Conservation (phyloP, 2,329 filamentous ascomycete species). For the Penicillium psychrosexuale region DNA sequence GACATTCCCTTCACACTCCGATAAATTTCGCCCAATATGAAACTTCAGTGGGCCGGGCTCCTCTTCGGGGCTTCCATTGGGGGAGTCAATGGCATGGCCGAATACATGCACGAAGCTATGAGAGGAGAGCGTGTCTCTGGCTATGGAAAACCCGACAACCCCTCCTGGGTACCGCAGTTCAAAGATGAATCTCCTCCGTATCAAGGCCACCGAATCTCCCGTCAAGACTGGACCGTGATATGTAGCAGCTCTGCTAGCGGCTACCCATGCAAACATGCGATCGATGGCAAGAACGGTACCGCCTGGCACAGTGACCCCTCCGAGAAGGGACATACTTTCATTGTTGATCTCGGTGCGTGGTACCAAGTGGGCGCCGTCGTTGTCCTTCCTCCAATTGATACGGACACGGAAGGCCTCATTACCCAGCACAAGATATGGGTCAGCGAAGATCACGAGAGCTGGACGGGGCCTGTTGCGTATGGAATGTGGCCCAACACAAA, state of each 20-base stretch:
- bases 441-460: conserved; percentile 3
- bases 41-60: conserved; percentile 6
- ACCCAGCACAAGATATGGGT: conserved; percentile 10
- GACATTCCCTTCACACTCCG: not conserved
- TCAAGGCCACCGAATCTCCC: conserved; percentile 8
- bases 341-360: conserved; percentile 5
- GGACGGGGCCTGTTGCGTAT: conserved; percentile 8
- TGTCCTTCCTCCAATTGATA: conserved; percentile 3
- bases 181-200: conserved; percentile 15
- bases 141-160: conserved; percentile 2
- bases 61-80: conserved; percentile 5
- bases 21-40: conserved; percentile 2
- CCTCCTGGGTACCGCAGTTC: conserved; percentile 1
- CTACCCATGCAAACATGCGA: conserved; percentile 2
- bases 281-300: conserved; percentile 7
- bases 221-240: conserved; percentile 11
- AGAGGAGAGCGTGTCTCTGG: conserved; percentile 7
- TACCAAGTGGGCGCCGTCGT: conserved; percentile 8
- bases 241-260: conserved; percentile 9
- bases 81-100: conserved; percentile 4
- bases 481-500: conserved; percentile 11
- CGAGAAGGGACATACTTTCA: conserved; percentile 1
- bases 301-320: conserved; percentile 7
- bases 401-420: conserved; percentile 1
- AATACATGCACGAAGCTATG: conserved; percentile 13